Conservation (phyloP, 768 basidiomycete genomes). For the Leucocoprinus leucothites region DNA sequence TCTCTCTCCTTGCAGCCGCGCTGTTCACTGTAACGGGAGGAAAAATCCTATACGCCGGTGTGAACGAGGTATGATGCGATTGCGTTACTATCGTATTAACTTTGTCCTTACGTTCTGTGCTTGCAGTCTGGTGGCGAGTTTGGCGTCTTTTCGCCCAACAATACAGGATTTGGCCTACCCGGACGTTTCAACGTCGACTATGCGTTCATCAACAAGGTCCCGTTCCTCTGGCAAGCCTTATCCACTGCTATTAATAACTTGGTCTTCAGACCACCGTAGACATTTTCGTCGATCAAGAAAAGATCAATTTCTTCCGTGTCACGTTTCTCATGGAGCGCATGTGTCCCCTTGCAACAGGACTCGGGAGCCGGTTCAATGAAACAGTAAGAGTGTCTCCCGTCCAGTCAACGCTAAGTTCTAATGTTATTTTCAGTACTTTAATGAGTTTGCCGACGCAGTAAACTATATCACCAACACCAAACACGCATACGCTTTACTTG, state of each 20-base stretch:
- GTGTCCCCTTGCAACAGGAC: constrained; percentile 35
- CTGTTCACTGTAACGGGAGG: constrained; percentile 15
- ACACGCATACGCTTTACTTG: constrained; percentile 40
- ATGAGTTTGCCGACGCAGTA: constrained; percentile 38
- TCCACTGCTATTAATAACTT: too few relatives aligned
- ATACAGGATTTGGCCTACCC: constrained; percentile 38
- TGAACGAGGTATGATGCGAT: constrained; percentile 37
- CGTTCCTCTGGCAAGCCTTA: too few relatives aligned
- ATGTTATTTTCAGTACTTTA: constrained; percentile 32
- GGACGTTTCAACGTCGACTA: constrained; percentile 41
- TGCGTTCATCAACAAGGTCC: constrained; percentile 46
- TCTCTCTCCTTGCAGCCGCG: background rate
- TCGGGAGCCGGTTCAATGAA: constrained; percentile 42
- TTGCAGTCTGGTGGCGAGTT: constrained; percentile 45
- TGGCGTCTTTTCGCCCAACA: constrained; percentile 34
- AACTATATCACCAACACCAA: constrained; percentile 40
- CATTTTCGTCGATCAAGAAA: constrained; percentile 44
- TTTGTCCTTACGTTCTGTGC: background rate
- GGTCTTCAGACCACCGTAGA: constrained; percentile 37
- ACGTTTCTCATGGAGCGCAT: constrained; percentile 48
- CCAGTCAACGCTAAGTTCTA: background rate
- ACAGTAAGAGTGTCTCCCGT: constrained; percentile 26
- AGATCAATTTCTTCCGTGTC: constrained; percentile 47
- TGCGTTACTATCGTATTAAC: background rate
- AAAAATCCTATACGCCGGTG: constrained; percentile 42